A percentile compares a stretch with the other conserved stretches of the same genome.
Conservation (phyloP, 164 flowering plant genomes). For the Akebia trifoliata region DNA sequence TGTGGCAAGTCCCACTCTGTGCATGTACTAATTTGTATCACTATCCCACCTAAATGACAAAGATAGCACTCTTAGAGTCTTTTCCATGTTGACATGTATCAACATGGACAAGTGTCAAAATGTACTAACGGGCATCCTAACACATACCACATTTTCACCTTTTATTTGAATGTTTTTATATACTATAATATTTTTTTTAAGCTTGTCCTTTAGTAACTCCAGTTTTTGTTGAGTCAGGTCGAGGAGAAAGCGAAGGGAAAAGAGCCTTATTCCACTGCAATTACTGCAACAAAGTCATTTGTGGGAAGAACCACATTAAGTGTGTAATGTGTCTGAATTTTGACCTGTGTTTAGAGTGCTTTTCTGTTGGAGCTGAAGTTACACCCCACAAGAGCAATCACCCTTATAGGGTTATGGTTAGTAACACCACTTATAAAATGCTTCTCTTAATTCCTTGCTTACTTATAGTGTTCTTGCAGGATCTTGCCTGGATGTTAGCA, state of each 20-base stretch:
- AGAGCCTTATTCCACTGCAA: slow-evolving; percentile 71
- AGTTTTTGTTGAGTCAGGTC: slow-evolving; percentile 31
- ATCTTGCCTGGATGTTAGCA: background rate
- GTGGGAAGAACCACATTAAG: slow-evolving; percentile 67
- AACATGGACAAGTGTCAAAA: too few relatives aligned
- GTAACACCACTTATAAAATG: slow-evolving; percentile 15
- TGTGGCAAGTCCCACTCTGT: too few relatives aligned
- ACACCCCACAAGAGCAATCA: slow-evolving; percentile 80
- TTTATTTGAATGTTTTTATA: background rate
- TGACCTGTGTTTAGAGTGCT: slow-evolving; percentile 88
- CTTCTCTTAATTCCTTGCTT: background rate
- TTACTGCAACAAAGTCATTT: slow-evolving; percentile 71
- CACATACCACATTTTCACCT: too few relatives aligned
- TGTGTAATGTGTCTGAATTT: slow-evolving; percentile 68
- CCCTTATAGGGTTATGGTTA: slow-evolving; percentile 87
- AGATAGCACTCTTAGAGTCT: too few relatives aligned
- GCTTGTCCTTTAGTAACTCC: background rate
- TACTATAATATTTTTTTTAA: too few relatives aligned
- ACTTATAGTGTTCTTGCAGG: background rate
- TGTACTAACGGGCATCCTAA: too few relatives aligned
- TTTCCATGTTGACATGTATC: too few relatives aligned
- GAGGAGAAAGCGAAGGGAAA: slow-evolving; percentile 59
- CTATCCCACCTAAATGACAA: too few relatives aligned
- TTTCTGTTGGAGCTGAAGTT: slow-evolving; percentile 82
- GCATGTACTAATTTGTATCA: too few relatives aligned